Base-by-base conservation (phyloP, 441 rosid species). In the Geranium incanum region DNA sequence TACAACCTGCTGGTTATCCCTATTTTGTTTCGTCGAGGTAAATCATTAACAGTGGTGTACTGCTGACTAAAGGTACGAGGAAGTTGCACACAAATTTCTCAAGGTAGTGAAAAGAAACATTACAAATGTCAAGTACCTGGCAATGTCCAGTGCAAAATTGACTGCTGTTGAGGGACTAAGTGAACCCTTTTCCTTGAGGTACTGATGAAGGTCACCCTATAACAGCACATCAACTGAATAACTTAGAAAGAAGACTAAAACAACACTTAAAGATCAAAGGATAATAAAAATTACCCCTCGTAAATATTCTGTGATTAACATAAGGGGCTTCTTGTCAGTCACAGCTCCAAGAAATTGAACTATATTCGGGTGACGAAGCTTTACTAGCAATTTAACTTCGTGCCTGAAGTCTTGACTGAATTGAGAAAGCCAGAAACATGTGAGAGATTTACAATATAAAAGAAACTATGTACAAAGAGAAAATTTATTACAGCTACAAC, bases 291-390 rank as follows among this genome's bases (percentile, higher is more conserved):
- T 70, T 86, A 92, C 99, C 92, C 99, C 99, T 75, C 97, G 86
- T 62, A 92, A 81, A 81, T 90, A 92, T 71, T 95, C 99, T 0
- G 98, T 95, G 68, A 95, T 92, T 79, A 95, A 81, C 99, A 95
- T 92, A 76, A 92, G 95, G 18, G 99, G 99, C 87, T 95, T 95
- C 88, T 84, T 89, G 78, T 95, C 96, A 0, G 99, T 92, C 77
- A 92, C 99, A 19, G 99, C 99, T 80, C 99, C 99, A 71, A 95
- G 86, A 82, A 95, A 95, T 72, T 95, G 97, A 68, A 95, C 97
- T 78, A 92, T 84, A 77, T 95, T 95, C 7, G 97, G 97, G 81
- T 95, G 97, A 64, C 97, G 95, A 83, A 95, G 99, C 88, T 95
- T 92, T 77, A 95, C 99, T 67, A 95, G 90, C 84, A 95, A 84